These are phyloP conservation scores for Bothia castanella DNA, from an alignment of 1,284 basidiomycete species.

Conservation along the genomic window DNA sequence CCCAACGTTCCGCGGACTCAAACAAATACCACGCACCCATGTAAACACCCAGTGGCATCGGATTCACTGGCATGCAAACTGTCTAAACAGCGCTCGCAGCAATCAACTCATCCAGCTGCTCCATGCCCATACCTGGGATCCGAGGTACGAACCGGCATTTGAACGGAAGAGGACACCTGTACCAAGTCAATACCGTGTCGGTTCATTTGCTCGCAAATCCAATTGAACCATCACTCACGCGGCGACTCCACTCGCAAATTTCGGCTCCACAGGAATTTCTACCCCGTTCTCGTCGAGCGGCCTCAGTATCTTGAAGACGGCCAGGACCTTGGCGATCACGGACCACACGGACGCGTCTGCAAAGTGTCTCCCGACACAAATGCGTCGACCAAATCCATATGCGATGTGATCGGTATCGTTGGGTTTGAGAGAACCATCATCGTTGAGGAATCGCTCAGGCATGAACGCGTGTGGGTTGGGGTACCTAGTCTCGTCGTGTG, in stretches of 20 bases:
- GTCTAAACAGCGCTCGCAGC: neutral
- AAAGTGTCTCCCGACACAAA: slow-evolving; percentile 3
- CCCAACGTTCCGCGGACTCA: too few relatives aligned
- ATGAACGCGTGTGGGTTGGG: slow-evolving; percentile 6
- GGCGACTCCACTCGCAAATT: too few relatives aligned
- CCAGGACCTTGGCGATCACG: too few relatives aligned
- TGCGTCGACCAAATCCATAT: slow-evolving; percentile 13
- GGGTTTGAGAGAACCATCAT: slow-evolving; percentile 7
- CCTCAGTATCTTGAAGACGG: too few relatives aligned
- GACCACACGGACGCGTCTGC: slow-evolving; percentile 11
- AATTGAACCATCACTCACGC: too few relatives aligned
- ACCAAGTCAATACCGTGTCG: slow-evolving; percentile 1
- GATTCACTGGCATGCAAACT: too few relatives aligned
- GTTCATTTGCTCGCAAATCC: too few relatives aligned
- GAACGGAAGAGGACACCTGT: slow-evolving; percentile 11
- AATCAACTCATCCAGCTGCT: slow-evolving; percentile 7
- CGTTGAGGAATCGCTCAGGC: slow-evolving; percentile 15
- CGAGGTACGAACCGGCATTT: slow-evolving; percentile 7
- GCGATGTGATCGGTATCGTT: neutral
- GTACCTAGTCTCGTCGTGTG: slow-evolving; percentile 8
- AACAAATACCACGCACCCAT: too few relatives aligned
- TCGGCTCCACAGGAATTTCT: too few relatives aligned
- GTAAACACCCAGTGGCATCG: too few relatives aligned
- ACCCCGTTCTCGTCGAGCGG: too few relatives aligned
- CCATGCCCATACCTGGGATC: neutral